A percentile compares a stretch with the other conserved stretches of the same genome.
Conservation (phyloP, 2,329 filamentous ascomycete genomes). For the Ambrosiella cleistominuta region DNA sequence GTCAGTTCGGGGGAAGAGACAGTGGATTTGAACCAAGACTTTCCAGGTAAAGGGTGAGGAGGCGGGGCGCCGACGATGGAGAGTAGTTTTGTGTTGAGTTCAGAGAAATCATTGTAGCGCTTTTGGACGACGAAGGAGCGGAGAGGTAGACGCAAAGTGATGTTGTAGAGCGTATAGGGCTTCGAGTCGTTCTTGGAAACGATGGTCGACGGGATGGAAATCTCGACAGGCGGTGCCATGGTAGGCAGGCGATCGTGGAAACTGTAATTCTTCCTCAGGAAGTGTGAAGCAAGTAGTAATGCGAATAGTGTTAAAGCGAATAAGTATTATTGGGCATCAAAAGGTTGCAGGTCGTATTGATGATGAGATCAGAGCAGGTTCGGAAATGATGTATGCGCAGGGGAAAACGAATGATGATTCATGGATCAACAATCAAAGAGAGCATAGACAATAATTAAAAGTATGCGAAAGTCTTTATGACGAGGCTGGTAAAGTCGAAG, state of each 20-base stretch:
- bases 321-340: background rate
- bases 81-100: slow-evolving; percentile 45
- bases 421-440: background rate
- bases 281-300: background rate
- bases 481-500: slow-evolving; percentile 1
- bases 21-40: slow-evolving; percentile 63
- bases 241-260: slow-evolving; percentile 10
- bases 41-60: slow-evolving; percentile 49
- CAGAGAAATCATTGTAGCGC: slow-evolving; percentile 64
- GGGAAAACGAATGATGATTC: background rate
- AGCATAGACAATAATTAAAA: background rate
- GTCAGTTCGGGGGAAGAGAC: slow-evolving; percentile 51
- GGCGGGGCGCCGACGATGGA: slow-evolving; percentile 44
- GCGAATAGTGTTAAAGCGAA: background rate
- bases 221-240: slow-evolving; percentile 50
- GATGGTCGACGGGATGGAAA: slow-evolving; percentile 50
- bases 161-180: slow-evolving; percentile 61
- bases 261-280: background rate
- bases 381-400: background rate
- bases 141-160: slow-evolving; percentile 58
- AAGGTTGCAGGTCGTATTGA: background rate
- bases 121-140: slow-evolving; percentile 61
- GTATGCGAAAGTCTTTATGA: background rate
- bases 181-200: slow-evolving; percentile 38
- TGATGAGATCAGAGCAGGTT: background rate